These are phyloP conservation scores for Wallacemonas sp. DNA, from an alignment of 208 protist genomes.

Conservation along the genomic window DNA sequence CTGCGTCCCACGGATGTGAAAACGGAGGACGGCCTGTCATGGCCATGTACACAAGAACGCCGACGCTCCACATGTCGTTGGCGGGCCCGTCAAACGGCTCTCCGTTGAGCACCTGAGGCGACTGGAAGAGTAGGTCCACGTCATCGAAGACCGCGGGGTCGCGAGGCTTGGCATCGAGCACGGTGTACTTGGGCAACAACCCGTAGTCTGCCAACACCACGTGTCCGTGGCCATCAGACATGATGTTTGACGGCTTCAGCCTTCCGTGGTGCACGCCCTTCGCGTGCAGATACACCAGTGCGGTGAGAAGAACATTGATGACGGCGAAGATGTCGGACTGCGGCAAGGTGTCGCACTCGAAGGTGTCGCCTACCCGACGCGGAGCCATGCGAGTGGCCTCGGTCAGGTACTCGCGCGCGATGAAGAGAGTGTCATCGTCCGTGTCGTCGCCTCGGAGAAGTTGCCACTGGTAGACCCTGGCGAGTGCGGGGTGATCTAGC, in stretches of 20 bases:
- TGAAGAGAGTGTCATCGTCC: not conserved
- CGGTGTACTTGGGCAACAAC: not conserved
- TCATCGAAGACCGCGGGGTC: not conserved
- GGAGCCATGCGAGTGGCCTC: not conserved
- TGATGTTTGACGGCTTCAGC: slow-evolving; percentile 27
- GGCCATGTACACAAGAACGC: not conserved
- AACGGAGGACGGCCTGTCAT: not conserved
- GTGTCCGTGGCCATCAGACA: not conserved
- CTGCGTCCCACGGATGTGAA: not conserved
- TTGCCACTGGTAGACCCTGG: not conserved
- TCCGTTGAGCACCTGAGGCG: not conserved
- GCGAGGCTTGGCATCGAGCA: not conserved
- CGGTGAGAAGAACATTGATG: not conserved
- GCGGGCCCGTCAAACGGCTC: not conserved
- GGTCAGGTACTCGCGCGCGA: not conserved
- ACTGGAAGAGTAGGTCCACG: not conserved
- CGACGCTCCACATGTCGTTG: slow-evolving; percentile 6
- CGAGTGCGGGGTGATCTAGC: not conserved
- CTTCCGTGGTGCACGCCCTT: slow-evolving; percentile 10
- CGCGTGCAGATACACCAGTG: not conserved
- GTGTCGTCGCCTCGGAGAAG: not conserved
- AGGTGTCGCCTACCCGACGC: not conserved
- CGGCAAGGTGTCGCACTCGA: not conserved
- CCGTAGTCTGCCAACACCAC: not conserved
- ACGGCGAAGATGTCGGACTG: not conserved